Conservation (phyloP, 805 yeast genomes). For the Nakazawaea siamensis region DNA sequence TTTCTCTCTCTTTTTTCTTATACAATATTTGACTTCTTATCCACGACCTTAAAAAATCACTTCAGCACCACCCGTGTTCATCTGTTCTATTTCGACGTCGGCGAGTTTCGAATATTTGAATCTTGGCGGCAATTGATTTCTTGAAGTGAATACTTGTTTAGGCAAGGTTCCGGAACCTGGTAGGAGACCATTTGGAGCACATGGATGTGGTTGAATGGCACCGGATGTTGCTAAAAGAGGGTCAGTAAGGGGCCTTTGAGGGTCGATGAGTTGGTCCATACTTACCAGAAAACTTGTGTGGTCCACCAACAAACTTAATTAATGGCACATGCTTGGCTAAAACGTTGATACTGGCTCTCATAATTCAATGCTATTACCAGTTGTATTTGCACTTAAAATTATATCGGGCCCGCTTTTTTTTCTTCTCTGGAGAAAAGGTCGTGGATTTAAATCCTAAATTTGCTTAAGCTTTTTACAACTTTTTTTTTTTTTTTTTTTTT, state of each 20-base stretch:
- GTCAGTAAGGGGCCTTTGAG: not conserved
- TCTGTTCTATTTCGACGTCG: slow-evolving; percentile 64
- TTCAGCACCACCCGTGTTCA: slow-evolving; percentile 81
- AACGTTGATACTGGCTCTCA: slow-evolving; percentile 22
- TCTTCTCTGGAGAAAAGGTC: not conserved
- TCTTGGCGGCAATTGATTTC: slow-evolving; percentile 63
- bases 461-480: too few relatives aligned
- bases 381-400: not conserved
- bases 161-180: slow-evolving; percentile 13
- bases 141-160: slow-evolving; percentile 29
- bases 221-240: slow-evolving; percentile 2
- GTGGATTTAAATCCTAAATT: not conserved
- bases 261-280: not conserved
- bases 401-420: not conserved
- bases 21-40: too few relatives aligned
- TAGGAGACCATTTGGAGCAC: slow-evolving; percentile 27
- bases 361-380: slow-evolving; percentile 6
- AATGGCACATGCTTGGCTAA: slow-evolving; percentile 48
- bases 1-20: too few relatives aligned
- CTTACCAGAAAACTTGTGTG: slow-evolving; percentile 47
- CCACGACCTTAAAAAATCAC: slow-evolving; percentile 23
- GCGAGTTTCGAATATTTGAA: slow-evolving; percentile 61
- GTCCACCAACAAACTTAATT: slow-evolving; percentile 84
- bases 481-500: too few relatives aligned
- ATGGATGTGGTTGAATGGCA: slow-evolving; percentile 23